Evolutionary conservation across 1,139 yeast genomes (phyloP).

Genomic region (Arxiozyma telluris): DNA sequence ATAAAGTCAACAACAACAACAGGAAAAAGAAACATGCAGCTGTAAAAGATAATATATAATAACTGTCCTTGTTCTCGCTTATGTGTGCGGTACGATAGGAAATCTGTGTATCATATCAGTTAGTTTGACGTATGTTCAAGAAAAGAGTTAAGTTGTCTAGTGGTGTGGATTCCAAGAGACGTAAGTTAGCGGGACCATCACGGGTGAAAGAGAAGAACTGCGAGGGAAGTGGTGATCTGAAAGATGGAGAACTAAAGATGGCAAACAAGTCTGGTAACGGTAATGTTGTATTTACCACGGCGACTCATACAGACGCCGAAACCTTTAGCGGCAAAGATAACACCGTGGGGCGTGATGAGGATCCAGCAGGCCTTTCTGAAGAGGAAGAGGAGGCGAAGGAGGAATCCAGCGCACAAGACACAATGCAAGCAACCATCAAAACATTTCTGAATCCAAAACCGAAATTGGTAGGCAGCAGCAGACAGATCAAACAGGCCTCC

Average conservation of each 20-base stretch:
- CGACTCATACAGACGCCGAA: not conserved
- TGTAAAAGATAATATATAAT: too few relatives aligned
- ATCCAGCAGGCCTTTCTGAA: slow-evolving; percentile 6
- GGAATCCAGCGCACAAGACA: not conserved
- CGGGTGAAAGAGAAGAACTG: not conserved
- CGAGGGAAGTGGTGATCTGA: not conserved
- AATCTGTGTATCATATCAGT: too few relatives aligned
- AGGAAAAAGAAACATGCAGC: too few relatives aligned
- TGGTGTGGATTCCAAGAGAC: slow-evolving; percentile 10
- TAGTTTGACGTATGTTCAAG: slow-evolving; percentile 23
- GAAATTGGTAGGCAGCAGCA: slow-evolving; percentile 1
- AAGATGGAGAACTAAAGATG: not conserved
- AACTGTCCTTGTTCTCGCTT: too few relatives aligned
- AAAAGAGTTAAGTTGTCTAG: slow-evolving; percentile 19
- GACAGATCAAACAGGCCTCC: slow-evolving; percentile 32
- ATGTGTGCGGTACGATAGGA: too few relatives aligned
- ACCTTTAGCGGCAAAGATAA: too few relatives aligned
- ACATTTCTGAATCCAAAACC: slow-evolving; percentile 3
- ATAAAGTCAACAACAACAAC: too few relatives aligned
- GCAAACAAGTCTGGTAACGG: too few relatives aligned
- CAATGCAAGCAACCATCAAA: not conserved
- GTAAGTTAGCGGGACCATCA: slow-evolving; percentile 7
- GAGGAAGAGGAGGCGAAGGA: slow-evolving; percentile 27
- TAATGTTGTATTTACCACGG: not conserved
- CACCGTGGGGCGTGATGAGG: too few relatives aligned